phyloP scores from a whole-genome alignment of 768 basidiomycete species.

The Trametes cubensis region DNA sequence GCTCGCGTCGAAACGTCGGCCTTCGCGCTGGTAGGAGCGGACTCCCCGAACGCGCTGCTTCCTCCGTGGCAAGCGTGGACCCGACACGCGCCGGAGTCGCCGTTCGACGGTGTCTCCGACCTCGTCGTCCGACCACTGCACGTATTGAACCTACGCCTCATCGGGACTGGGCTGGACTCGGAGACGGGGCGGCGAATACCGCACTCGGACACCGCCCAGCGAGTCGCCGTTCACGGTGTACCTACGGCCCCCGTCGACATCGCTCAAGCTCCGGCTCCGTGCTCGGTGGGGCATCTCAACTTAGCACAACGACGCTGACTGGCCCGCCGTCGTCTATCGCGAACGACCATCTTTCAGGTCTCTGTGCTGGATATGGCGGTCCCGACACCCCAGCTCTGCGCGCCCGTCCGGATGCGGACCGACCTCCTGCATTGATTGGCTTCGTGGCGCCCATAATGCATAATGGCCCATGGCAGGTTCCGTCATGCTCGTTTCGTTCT shows the following conservation, averaged over 20 bases:
- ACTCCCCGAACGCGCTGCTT: too few species aligned
- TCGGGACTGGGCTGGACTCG: too few species aligned
- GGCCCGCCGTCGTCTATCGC: constrained; percentile 1
- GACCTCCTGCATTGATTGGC: neutral
- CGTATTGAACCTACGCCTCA: neutral
- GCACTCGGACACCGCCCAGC: too few species aligned
- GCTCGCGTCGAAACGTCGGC: too few species aligned
- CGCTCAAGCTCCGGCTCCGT: neutral
- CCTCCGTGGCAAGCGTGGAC: neutral
- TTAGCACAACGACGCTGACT: neutral
- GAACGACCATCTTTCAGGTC: constrained; percentile 1
- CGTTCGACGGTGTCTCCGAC: neutral
- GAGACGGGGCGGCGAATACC: too few species aligned
- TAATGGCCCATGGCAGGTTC: neutral
- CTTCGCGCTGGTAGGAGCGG: too few species aligned
- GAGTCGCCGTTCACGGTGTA: too few species aligned
- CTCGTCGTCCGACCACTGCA: neutral
- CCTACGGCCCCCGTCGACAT: too few species aligned
- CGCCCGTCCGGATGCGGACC: neutral
- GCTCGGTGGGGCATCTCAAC: neutral
- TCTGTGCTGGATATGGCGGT: neutral
- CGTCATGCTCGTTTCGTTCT: neutral
- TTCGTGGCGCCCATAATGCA: neutral
- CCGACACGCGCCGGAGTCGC: neutral
- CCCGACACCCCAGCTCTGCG: neutral